Evolutionary conservation across 345 rosid species (phyloP).

Genomic region (Populus nigra): DNA sequence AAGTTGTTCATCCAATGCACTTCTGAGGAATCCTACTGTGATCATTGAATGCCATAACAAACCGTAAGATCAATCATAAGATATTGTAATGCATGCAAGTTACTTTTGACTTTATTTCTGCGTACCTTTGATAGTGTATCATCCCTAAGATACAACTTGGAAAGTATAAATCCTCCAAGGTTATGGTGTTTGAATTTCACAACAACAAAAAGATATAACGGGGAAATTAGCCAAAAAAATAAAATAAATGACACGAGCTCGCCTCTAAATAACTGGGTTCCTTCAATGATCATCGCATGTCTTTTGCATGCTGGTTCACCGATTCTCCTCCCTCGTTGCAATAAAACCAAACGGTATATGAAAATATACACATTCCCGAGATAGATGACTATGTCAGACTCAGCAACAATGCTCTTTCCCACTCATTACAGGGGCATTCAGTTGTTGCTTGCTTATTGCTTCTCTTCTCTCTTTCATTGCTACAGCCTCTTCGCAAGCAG

Average conservation of each 20-base stretch:
- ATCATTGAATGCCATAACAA: not conserved
- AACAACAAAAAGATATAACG: not conserved
- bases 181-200: constrained; percentile 10
- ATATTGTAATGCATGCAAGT: constrained; percentile 3
- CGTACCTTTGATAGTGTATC: not conserved
- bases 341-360: constrained; percentile 10
- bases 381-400: not conserved
- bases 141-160: not conserved
- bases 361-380: constrained; percentile 19
- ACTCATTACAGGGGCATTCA: not conserved
- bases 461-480: constrained; percentile 10
- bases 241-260: not conserved
- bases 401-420: not conserved
- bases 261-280: not conserved
- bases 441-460: not conserved
- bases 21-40: not conserved
- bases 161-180: constrained; percentile 13
- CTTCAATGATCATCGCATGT: not conserved
- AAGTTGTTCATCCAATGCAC: not conserved
- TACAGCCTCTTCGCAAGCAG: not conserved
- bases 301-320: constrained; percentile 10
- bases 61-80: not conserved
- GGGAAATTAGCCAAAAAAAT: not conserved
- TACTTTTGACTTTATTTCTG: constrained; percentile 16
- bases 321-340: constrained; percentile 5